A percentile compares a stretch with the other conserved stretches of the same genome.
Evolutionary conservation across 2,329 filamentous ascomycete genomes (phyloP).

Genomic region (Stemphylium vesicarium): DNA sequence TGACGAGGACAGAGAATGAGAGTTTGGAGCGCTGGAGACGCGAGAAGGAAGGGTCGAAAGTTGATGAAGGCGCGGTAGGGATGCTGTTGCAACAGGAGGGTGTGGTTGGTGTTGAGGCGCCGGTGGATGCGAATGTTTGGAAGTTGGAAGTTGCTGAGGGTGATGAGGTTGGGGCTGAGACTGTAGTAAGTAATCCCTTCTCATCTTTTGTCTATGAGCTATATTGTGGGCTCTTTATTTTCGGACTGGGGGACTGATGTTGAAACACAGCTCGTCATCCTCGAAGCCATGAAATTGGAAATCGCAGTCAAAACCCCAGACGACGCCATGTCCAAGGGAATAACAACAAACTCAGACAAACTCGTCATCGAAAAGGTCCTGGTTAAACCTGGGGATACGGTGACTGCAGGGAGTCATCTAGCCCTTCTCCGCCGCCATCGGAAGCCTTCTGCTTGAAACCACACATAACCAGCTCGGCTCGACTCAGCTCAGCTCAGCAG

Average conservation of each 20-base stretch:
- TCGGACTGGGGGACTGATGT: too few species aligned
- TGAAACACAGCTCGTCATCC: conserved; percentile 44
- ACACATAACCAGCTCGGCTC: too few species aligned
- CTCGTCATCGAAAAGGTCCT: conserved; percentile 51
- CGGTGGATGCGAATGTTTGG: conserved; percentile 56
- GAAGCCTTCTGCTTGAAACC: too few species aligned
- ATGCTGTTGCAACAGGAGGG: conserved; percentile 54
- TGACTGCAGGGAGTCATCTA: conserved; percentile 46
- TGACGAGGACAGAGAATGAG: conserved; percentile 57
- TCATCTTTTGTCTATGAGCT: too few species aligned
- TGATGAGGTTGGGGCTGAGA: conserved; percentile 41
- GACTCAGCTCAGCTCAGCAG: too few species aligned
- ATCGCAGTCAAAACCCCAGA: conserved; percentile 53
- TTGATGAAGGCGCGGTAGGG: conserved; percentile 59
- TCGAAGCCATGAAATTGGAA: conserved; percentile 57
- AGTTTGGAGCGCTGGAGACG: conserved; percentile 51
- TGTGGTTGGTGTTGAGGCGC: conserved; percentile 50
- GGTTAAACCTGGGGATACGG: conserved; percentile 51
- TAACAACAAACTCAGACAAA: conserved; percentile 14
- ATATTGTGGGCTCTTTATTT: too few species aligned
- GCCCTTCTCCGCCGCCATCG: conserved; percentile 31
- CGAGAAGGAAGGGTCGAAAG: conserved; percentile 52
- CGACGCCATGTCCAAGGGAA: neutral
- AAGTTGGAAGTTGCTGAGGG: conserved; percentile 52
- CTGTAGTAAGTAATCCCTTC: conserved; percentile 30